Conservation (phyloP, 441 rosid genomes). For the Metrosideros polymorpha region DNA sequence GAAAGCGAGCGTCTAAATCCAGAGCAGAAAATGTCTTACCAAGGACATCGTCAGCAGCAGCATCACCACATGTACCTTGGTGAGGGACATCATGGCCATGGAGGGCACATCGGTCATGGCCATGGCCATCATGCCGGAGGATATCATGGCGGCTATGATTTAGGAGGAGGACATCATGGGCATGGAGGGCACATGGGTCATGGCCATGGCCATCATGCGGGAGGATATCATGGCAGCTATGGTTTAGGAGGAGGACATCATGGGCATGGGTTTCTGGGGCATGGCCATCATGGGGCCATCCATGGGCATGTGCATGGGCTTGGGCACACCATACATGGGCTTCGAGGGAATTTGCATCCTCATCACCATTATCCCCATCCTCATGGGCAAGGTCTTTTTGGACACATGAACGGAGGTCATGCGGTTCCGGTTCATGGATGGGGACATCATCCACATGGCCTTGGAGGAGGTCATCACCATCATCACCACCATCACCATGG, state of each 20-base stretch:
- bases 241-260: background rate
- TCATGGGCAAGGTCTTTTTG: background rate
- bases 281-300: background rate
- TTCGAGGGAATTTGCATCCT: background rate
- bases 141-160: background rate
- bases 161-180: background rate
- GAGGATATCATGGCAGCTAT: background rate
- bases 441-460: background rate
- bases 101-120: accelerated
- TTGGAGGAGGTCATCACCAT: background rate
- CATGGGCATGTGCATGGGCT: background rate
- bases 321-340: background rate
- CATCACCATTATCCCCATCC: background rate
- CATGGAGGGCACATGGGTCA: background rate
- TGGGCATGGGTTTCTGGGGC: background rate
- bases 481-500: background rate
- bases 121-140: background rate
- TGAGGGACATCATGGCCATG: background rate
- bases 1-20: background rate
- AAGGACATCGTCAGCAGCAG: background rate
- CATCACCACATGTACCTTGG: background rate
- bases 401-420: background rate
- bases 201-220: background rate
- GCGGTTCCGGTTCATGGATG: background rate
- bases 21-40: background rate